Percentiles rank a stretch among this genome's conserved stretches.
Evolutionary conservation across 805 yeast species (phyloP).

Genomic region (Brettanomyces nanus): DNA sequence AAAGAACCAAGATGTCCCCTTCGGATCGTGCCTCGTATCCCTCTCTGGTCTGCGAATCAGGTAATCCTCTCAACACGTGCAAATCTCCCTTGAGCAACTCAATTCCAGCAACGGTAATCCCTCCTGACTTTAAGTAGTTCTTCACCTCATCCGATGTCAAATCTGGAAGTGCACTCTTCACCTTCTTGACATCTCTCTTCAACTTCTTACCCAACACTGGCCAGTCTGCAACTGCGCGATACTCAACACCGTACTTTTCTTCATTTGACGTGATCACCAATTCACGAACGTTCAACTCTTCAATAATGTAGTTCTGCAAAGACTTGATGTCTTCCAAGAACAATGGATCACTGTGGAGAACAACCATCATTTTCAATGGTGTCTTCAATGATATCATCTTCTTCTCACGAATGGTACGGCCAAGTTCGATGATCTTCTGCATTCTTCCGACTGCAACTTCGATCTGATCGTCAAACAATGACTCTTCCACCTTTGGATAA

Average conservation of each 20-base stretch:
- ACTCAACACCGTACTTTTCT: constrained; percentile 82
- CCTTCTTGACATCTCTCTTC: constrained; percentile 88
- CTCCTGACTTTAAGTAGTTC: constrained; percentile 60
- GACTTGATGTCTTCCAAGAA: constrained; percentile 75
- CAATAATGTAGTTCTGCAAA: constrained; percentile 70
- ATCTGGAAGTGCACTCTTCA: constrained; percentile 84
- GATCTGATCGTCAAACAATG: constrained; percentile 70
- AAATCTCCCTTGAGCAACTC: constrained; percentile 81
- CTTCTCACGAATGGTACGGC: constrained; percentile 96
- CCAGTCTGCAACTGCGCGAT: constrained; percentile 97
- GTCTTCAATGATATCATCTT: constrained; percentile 88
- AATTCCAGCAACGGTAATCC: constrained; percentile 82
- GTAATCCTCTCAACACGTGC: constrained; percentile 82
- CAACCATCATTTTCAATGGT: constrained; percentile 82
- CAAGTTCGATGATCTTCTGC: constrained; percentile 95
- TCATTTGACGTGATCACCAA: constrained; percentile 85
- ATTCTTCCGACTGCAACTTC: constrained; percentile 88
- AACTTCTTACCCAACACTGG: constrained; percentile 95
- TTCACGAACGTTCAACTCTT: constrained; percentile 90
- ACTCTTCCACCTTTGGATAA: constrained; percentile 81
- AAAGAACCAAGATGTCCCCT: constrained; percentile 79
- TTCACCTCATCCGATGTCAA: constrained; percentile 80
- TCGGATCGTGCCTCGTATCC: constrained; percentile 88
- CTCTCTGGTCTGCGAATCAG: constrained; percentile 49
- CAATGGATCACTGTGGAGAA: constrained; percentile 67